Percentiles rank a stretch among this genome's conserved stretches.
Evolutionary conservation across 2,329 filamentous ascomycete genomes (phyloP).

Genomic region (Aspergillus pseudotamarii): DNA sequence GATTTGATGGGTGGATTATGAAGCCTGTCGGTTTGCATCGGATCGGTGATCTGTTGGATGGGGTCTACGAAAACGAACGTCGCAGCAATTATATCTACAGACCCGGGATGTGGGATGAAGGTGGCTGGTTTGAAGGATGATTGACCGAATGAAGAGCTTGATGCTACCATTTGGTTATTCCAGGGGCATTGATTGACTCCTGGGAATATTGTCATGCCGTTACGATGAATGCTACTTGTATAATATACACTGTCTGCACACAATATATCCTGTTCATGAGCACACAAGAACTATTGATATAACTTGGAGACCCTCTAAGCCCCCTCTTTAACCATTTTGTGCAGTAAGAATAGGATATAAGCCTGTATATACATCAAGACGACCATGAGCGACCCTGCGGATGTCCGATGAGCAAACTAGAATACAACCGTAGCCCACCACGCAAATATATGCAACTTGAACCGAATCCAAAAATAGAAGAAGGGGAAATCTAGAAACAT

Average conservation of each 20-base stretch:
- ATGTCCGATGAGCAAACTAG: not conserved
- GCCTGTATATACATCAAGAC: not conserved
- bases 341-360: not conserved
- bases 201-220: conserved; percentile 5
- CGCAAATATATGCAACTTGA: not conserved
- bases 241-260: not conserved
- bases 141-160: conserved; percentile 27
- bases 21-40: conserved; percentile 84
- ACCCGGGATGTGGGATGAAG: conserved; percentile 77
- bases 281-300: not conserved
- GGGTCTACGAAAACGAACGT: conserved; percentile 64
- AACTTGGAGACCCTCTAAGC: not conserved
- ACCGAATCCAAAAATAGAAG: not conserved
- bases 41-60: conserved; percentile 67
- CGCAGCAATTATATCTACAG: conserved; percentile 68
- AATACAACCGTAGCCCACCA: not conserved
- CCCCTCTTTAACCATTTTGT: not conserved
- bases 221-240: conserved; percentile 9
- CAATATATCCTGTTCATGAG: not conserved
- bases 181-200: not conserved
- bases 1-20: conserved; percentile 88
- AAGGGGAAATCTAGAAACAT: conserved; percentile 12
- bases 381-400: not conserved
- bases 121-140: conserved; percentile 71
- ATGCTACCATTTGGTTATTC: not conserved